Percentiles rank a stretch among this genome's conserved stretches.
These are phyloP conservation scores for Kwoniella newhampshirensis DNA, from an alignment of 768 basidiomycete genomes.

Conservation along the genomic window DNA sequence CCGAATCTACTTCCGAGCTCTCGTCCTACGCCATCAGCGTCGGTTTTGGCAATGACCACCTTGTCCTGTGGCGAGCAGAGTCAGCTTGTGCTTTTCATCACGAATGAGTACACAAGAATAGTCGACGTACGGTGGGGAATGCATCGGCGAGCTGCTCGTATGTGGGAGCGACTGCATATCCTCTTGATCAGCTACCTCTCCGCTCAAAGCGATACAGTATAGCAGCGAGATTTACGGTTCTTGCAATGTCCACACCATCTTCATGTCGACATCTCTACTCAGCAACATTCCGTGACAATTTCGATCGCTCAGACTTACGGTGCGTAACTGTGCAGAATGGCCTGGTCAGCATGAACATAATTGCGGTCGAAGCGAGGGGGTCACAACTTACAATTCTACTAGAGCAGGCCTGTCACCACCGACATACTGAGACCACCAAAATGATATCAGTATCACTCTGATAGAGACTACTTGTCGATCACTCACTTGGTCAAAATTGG, in stretches of 20 bases:
- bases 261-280: not conserved
- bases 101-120: conserved; percentile 39
- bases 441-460: conserved; percentile 15
- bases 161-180: conserved; percentile 69
- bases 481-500: conserved; percentile 68
- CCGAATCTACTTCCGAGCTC: conserved; percentile 71
- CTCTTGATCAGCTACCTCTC: not conserved
- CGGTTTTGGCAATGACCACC: conserved; percentile 85
- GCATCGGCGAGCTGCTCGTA: conserved; percentile 89
- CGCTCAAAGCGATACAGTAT: not conserved
- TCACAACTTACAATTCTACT: conserved; percentile 84
- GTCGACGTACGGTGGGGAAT: conserved; percentile 59
- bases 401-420: conserved; percentile 79
- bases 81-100: conserved; percentile 6
- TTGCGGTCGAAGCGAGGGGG: not conserved
- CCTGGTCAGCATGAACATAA: conserved; percentile 7
- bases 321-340: conserved; percentile 22
- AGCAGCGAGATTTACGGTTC: conserved; percentile 32
- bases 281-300: not conserved
- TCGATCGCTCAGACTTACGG: conserved; percentile 28
- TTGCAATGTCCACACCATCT: conserved; percentile 53
- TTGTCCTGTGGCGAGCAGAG: conserved; percentile 58
- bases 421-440: conserved; percentile 51
- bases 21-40: conserved; percentile 84
- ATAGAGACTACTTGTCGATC: no score